Base-by-base conservation (phyloP, 495 filamentous ascomycete genomes). In the Penicillium daleae region DNA sequence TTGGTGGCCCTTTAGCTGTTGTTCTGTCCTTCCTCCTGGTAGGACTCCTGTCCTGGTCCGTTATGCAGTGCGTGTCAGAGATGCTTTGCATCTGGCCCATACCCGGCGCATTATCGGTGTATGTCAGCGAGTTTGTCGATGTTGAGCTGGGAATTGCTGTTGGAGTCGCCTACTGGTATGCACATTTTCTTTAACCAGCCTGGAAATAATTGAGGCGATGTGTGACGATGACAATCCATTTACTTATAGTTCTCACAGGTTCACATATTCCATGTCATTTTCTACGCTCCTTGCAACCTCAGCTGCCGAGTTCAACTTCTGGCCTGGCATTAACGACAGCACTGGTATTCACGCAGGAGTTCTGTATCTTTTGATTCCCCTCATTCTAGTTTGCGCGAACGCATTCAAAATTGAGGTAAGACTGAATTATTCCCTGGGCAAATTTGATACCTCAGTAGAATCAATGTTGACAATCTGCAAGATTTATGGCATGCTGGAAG, bases 11-110 rank as follows among this genome's bases (percentile, higher is more conserved):
- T 6, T 61, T 75, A 1, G 81, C 77, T 1, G 76, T 78, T 17
- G 55, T 82, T 4, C 56, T 85, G n/a, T 67, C 79, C 1, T 80
- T 77, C 46, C 46, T 76, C 19, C 44, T 77, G 0, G 74, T 82
- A 17, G 82, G 82, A 2, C 65, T 79, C 13, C 65, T 78, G 54
- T 63, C 61, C 48, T 80, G 66, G 73, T 53, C 69, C 26, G 78
- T 84, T 0, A 84, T 82, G 77, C 75, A 79, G 56, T 79, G 80
- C 33, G 71, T 85, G 22, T 73, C 73, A 12, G 82, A 84, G 61
- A 75, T 85, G 72, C 71, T 80, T 4, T 74, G 74, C n/a, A 69
- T 81, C 27, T 80, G 79, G 74, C 83, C 82, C 0, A 75, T 84
- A 5, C 72, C 82, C 0, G 78, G 78, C 39, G 80, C 80, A 1